Conservation (phyloP, 169 alveolate species). For the Condylostoma magnum region DNA sequence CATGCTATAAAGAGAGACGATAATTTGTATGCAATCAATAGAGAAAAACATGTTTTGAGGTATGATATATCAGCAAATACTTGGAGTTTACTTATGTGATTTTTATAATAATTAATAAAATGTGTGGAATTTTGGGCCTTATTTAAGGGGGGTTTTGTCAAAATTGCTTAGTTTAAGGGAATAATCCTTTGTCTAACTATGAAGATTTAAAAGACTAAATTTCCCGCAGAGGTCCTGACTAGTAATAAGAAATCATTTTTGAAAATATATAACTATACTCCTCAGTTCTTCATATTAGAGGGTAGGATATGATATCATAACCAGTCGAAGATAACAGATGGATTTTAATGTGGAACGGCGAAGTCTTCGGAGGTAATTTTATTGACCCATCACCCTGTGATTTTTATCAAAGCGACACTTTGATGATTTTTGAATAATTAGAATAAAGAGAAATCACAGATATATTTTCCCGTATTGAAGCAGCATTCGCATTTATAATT, state of each 20-base stretch:
- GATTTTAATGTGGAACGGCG: conserved; percentile 27
- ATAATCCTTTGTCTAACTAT: no score
- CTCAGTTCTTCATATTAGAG: conserved; percentile 22
- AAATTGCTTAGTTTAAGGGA: no score
- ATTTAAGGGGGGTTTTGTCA: no score
- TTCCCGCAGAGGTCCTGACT: not conserved
- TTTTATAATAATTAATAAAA: no score
- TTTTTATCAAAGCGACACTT: conserved; percentile 22
- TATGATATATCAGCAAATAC: not conserved
- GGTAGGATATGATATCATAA: not conserved
- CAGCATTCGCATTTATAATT: conserved; percentile 20
- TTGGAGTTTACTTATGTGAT: no score
- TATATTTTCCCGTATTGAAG: conserved; percentile 7
- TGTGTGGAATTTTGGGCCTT: no score
- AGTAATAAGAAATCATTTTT: not conserved
- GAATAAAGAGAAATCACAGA: not conserved
- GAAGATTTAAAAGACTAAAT: not conserved
- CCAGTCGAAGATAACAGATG: not conserved
- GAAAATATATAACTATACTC: not conserved
- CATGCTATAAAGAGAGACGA: not conserved
- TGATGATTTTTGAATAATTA: not conserved
- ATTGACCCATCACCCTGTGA: not conserved
- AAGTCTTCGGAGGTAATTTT: conserved; percentile 3
- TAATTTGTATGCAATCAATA: not conserved
- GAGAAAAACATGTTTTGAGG: not conserved